Conservation (phyloP, 257 asterid species). For the Solanum sejunctum region DNA sequence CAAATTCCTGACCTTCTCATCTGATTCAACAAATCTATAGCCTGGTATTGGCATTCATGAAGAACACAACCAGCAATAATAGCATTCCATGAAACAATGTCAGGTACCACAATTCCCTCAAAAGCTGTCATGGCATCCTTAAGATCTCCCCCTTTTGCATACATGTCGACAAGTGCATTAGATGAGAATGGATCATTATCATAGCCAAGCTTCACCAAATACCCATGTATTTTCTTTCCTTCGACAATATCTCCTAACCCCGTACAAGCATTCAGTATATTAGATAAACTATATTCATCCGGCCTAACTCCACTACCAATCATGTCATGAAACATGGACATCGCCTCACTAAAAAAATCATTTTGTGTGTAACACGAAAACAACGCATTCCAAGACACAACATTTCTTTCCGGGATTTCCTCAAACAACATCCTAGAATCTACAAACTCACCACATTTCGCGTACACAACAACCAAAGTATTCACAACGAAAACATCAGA, state of each 20-base stretch:
- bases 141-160: neutral
- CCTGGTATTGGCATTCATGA: neutral
- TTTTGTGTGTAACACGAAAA: neutral
- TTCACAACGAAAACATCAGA: conserved; percentile 6
- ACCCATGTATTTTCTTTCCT: neutral
- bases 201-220: neutral
- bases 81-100: neutral
- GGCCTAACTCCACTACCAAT: neutral
- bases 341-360: neutral
- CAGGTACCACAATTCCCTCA: neutral
- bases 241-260: neutral
- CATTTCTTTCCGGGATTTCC: conserved; percentile 1
- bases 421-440: neutral
- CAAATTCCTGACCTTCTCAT: neutral
- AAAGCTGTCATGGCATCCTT: neutral
- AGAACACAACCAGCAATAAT: neutral
- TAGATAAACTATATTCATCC: neutral
- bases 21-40: neutral
- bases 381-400: conserved; percentile 1
- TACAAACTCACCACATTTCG: neutral
- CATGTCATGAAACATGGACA: neutral
- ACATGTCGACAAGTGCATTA: neutral
- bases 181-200: neutral
- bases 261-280: neutral
- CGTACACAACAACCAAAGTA: conserved; percentile 1